Percentiles rank a stretch among this genome's conserved stretches.
phyloP scores from a whole-genome alignment of 257 asterid genomes.

The Nicotiana noctiflora region DNA sequence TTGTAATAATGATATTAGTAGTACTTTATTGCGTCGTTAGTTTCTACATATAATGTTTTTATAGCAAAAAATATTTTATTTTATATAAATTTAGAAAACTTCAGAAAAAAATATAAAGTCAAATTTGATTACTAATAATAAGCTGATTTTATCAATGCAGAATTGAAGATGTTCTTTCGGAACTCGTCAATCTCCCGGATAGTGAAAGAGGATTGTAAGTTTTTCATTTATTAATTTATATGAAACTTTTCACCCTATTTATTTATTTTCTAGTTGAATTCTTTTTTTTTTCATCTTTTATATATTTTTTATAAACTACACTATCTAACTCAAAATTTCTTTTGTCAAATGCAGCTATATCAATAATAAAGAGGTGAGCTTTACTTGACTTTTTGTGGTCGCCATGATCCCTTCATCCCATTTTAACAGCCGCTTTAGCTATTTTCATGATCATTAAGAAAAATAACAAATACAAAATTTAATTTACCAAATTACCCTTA shows the following conservation, averaged over 20 bases:
- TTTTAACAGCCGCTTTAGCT: too few species aligned
- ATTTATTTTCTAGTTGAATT: not conserved
- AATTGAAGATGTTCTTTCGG: slow-evolving; percentile 1
- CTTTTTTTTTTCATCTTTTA: not conserved
- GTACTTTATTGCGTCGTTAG: too few species aligned
- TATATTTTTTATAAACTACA: not conserved
- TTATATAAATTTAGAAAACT: not conserved
- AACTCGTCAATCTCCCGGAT: not conserved
- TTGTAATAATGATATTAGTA: not conserved
- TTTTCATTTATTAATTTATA: not conserved
- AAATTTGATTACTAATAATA: not conserved
- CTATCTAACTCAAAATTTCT: not conserved
- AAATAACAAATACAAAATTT: too few species aligned
- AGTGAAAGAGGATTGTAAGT: slow-evolving; percentile 8
- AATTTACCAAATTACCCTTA: too few species aligned
- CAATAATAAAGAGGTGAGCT: not conserved
- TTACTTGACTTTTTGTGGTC: not conserved
- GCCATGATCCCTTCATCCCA: too few species aligned
- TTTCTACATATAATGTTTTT: too few species aligned
- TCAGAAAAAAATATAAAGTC: not conserved
- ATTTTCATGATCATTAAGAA: too few species aligned
- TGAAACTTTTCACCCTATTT: not conserved
- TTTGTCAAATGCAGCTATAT: not conserved
- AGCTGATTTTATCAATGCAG: not conserved
- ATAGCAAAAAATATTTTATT: too few species aligned